Conservation (phyloP, 2,329 filamentous ascomycete species). For the Aspergillus terreus region DNA sequence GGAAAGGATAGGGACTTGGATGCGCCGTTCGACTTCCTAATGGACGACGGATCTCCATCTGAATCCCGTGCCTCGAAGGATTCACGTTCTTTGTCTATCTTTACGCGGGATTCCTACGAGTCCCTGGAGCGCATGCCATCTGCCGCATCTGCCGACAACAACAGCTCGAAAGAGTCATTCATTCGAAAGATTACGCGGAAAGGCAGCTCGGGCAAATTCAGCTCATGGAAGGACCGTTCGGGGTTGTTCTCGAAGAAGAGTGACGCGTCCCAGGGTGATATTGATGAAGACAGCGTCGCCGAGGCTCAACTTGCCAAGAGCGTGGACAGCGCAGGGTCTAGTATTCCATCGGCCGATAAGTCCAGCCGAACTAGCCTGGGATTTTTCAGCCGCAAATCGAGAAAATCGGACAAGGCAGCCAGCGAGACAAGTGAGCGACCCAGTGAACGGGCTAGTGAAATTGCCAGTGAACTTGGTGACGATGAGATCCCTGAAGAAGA, state of each 20-base stretch:
- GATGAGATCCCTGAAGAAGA: conserved; percentile 37
- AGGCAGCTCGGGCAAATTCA: conserved; percentile 49
- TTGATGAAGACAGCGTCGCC: conserved; percentile 40
- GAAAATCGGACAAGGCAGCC: conserved; percentile 38
- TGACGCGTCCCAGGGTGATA: conserved; percentile 41
- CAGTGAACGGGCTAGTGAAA: conserved; percentile 38
- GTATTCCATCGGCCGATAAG: conserved; percentile 41
- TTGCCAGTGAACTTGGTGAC: conserved; percentile 38
- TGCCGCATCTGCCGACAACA: conserved; percentile 38
- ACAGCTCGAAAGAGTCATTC: conserved; percentile 45
- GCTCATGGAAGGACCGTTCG: conserved; percentile 49
- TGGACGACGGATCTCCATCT: conserved; percentile 40
- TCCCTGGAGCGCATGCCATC: conserved; percentile 46
- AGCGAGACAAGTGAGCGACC: conserved; percentile 43
- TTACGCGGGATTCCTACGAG: conserved; percentile 46
- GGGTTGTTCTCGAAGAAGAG: conserved; percentile 46
- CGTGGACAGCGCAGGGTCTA: conserved; percentile 39
- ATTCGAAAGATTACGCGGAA: conserved; percentile 52
- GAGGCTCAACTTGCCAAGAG: conserved; percentile 43
- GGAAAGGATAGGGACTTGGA: conserved; percentile 31
- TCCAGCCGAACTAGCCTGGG: conserved; percentile 42
- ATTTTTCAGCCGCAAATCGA: conserved; percentile 47
- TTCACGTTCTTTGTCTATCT: conserved; percentile 42
- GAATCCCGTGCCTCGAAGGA: conserved; percentile 44
- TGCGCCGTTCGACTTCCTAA: conserved; percentile 26